Conservation (phyloP, 2,329 filamentous ascomycete species). For the Aureobasidium sp. region DNA sequence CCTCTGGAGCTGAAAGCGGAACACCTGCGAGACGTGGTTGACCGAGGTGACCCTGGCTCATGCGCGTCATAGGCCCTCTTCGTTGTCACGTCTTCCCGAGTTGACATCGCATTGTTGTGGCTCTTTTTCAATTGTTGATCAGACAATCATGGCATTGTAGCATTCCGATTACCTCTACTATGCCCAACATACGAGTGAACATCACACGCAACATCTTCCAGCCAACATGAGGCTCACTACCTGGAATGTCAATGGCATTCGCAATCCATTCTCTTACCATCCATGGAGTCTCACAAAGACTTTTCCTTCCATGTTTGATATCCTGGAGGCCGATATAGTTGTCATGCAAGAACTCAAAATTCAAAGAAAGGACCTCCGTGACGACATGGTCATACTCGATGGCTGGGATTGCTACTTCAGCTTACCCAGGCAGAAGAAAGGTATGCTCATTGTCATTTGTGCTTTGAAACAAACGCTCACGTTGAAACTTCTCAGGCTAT, state of each 20-base stretch:
- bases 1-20: too few relatives aligned
- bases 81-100: neutral
- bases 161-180: neutral
- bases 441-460: conserved; percentile 37
- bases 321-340: conserved; percentile 84
- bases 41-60: too few relatives aligned
- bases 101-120: neutral
- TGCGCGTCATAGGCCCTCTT: neutral
- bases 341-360: conserved; percentile 97
- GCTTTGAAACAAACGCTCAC: neutral
- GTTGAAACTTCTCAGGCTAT: conserved; percentile 65
- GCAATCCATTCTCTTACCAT: conserved; percentile 48
- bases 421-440: conserved; percentile 88
- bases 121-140: neutral
- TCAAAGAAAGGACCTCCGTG: conserved; percentile 79
- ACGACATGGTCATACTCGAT: conserved; percentile 91
- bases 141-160: neutral
- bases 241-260: conserved; percentile 49
- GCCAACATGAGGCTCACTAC: conserved; percentile 35
- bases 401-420: conserved; percentile 98
- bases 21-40: too few relatives aligned
- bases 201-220: too few relatives aligned
- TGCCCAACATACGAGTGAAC: neutral
- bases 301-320: conserved; percentile 77
- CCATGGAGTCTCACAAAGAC: conserved; percentile 43